Conservation (phyloP, 1,284 basidiomycete genomes). For the Moesziomyces sp. region DNA sequence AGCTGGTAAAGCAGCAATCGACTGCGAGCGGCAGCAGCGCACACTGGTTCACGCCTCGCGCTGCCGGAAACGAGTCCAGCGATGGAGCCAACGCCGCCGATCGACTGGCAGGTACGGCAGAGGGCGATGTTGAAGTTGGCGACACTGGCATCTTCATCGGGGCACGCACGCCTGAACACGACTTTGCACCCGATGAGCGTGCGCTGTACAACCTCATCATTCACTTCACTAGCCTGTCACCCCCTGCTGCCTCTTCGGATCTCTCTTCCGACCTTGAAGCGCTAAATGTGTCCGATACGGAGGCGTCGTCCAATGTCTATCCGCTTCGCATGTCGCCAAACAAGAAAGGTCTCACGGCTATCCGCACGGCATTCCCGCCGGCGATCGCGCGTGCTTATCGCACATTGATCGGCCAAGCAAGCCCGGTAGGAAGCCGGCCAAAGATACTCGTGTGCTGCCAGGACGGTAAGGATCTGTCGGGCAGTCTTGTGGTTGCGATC, state of each 20-base stretch:
- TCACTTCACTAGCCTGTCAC: slow-evolving; percentile 12
- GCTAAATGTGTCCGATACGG: not conserved
- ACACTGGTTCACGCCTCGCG: slow-evolving; percentile 42
- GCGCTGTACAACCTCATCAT: slow-evolving; percentile 12
- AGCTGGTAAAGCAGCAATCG: slow-evolving; percentile 10
- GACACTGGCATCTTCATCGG: slow-evolving; percentile 19
- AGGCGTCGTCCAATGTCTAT: not conserved
- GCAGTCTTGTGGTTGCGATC: slow-evolving; percentile 39
- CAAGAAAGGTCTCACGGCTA: slow-evolving; percentile 46
- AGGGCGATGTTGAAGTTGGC: slow-evolving; percentile 14
- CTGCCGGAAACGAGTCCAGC: not conserved
- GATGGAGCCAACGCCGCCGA: not conserved
- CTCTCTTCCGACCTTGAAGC: not conserved
- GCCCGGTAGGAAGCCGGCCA: not conserved
- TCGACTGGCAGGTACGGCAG: not conserved
- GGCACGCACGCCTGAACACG: slow-evolving; percentile 15
- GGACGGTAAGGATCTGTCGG: slow-evolving; percentile 37
- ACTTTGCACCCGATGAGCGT: slow-evolving; percentile 17
- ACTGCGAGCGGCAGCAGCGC: not conserved
- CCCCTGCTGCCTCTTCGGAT: not conserved
- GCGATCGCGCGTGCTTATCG: slow-evolving; percentile 31
- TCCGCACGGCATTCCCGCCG: slow-evolving; percentile 25
- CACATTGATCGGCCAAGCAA: slow-evolving; percentile 7
- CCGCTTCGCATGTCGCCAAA: slow-evolving; percentile 15
- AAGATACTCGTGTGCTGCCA: slow-evolving; percentile 40